Base-by-base conservation (phyloP, 164 flowering plant genomes). In the Chloranthus sessilifolius region DNA sequence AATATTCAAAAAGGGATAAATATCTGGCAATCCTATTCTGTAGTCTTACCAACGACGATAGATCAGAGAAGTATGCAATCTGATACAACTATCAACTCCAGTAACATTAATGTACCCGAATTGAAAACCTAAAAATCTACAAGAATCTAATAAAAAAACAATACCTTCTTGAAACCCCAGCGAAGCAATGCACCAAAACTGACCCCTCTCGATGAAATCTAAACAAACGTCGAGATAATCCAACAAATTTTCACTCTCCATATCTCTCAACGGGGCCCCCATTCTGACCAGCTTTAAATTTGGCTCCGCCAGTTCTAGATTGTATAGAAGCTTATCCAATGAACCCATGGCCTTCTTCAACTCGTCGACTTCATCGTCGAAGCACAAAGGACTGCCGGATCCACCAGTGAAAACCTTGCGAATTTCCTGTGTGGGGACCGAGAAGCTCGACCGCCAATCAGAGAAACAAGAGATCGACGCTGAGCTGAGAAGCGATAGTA, bases 121-220 rank as follows among this genome's bases (percentile, higher is more conserved):
- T n/a, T n/a, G n/a, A n/a, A n/a, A n/a, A n/a, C n/a, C n/a, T n/a
- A n/a, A n/a, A n/a, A n/a, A n/a, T n/a, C n/a, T n/a, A n/a, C n/a
- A n/a, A n/a, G n/a, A n/a, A n/a, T n/a, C n/a, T n/a, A n/a, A n/a
- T n/a, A n/a, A n/a, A n/a, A n/a, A n/a, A n/a, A n/a, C n/a, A n/a
- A n/a, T 73, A 92, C 99, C 99, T 92, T 67, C 99, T 75, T 0
- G 99, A 92, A 7, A 92, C 96, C n/a, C 99, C 99, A 1, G 99
- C 99, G 45, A 92, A 92, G 75, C 99, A 92, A 68, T 92, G 99
- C 44, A 92, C 99, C 66, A 92, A 63, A 63, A 92, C 78, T 1
- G 88, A 64, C 7, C 95, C 96, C 28, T 85, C 73, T 59, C 89
- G 49, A 92, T 82, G 53, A 88, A 92, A 63, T 88, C 79, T 70